These are phyloP conservation scores for Nevesoporus exiguus DNA, from an alignment of 768 basidiomycete genomes.

Conservation along the genomic window DNA sequence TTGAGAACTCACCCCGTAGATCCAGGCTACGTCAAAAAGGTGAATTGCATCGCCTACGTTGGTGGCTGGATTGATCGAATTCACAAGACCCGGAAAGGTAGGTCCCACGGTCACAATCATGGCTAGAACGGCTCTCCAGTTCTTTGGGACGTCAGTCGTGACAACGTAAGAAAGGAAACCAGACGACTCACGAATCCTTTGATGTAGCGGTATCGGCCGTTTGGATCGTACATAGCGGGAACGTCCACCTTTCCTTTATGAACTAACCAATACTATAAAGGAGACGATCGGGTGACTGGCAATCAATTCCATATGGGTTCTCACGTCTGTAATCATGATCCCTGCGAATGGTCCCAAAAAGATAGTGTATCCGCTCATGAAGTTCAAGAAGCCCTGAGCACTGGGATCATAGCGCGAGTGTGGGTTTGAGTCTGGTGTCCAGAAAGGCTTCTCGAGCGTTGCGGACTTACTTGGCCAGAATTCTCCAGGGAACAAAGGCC, in stretches of 20 bases:
- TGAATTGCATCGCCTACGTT: constrained; percentile 53
- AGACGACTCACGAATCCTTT: constrained; percentile 60
- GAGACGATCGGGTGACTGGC: neutral
- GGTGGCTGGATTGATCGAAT: constrained; percentile 66
- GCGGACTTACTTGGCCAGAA: constrained; percentile 46
- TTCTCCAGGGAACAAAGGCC: constrained; percentile 83
- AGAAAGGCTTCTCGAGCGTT: neutral
- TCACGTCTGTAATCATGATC: constrained; percentile 59
- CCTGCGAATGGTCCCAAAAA: constrained; percentile 85
- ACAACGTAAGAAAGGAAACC: neutral
- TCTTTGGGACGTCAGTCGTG: constrained; percentile 40
- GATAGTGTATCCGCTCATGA: constrained; percentile 83
- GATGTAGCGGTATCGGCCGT: constrained; percentile 75
- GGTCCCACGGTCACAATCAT: constrained; percentile 67
- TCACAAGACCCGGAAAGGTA: constrained; percentile 72
- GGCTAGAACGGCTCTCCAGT: constrained; percentile 77
- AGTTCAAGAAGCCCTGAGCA: constrained; percentile 68
- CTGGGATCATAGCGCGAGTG: constrained; percentile 4
- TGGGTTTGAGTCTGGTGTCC: neutral
- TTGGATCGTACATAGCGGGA: constrained; percentile 78
- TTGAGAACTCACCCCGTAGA: constrained; percentile 59
- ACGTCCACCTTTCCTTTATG: constrained; percentile 73
- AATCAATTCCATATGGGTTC: constrained; percentile 21
- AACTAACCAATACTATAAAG: constrained; percentile 68
- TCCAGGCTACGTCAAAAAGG: constrained; percentile 71